Base-by-base conservation (phyloP, 768 basidiomycete species). In the Russula dissimulans region DNA sequence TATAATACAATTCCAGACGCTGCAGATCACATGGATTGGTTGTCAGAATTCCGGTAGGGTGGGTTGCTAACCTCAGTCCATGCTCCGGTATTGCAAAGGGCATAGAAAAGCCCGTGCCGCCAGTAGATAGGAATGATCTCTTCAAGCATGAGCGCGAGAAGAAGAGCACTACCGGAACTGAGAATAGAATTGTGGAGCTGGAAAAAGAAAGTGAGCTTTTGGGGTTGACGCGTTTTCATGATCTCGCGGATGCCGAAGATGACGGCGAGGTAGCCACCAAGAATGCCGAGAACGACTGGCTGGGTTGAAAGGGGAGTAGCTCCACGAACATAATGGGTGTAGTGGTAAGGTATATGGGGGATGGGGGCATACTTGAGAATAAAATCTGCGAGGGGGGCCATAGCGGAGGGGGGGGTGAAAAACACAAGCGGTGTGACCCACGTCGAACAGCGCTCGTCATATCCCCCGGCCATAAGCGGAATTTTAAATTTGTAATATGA, bases 1-100 rank as follows among this genome's bases (percentile, higher is more conserved):
- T 93, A 78, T 99, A 98, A 78, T 91, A 97, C 69, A 94, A 87
- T 76, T 97, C 89, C 72, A 97, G 79, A 71, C 81, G 83, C 94
- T 97, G 69, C 14, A 46, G 22, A 44, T 36, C 17, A 59, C 17
- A 57, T 18, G 50, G 18, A 42, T 43, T 43, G 34, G 45, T 22
- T 48, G 12, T 18, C 29, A 38, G 41, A 64, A 49, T 12, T 17
- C n/a, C 32, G 22, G 29, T 46, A 54, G 47, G 53, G 29, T 52
- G 45, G 43, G 43, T 55, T 48, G 81, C 89, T 69, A 68, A 95
- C 95, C 65, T 85, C 78, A 44, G 95, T 95, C 92, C 92, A 99
- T 56, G 93, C 84, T 3, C 74, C 69, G 31, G 79, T 77, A 60
- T 80, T 72, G 73, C 97, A 99, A 65, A 98, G 84, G 39, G 86